A percentile compares a stretch with the other conserved stretches of the same genome.
These are phyloP conservation scores for Acanthamoeba comandoni DNA, from an alignment of 208 protist genomes.

Conservation along the genomic window DNA sequence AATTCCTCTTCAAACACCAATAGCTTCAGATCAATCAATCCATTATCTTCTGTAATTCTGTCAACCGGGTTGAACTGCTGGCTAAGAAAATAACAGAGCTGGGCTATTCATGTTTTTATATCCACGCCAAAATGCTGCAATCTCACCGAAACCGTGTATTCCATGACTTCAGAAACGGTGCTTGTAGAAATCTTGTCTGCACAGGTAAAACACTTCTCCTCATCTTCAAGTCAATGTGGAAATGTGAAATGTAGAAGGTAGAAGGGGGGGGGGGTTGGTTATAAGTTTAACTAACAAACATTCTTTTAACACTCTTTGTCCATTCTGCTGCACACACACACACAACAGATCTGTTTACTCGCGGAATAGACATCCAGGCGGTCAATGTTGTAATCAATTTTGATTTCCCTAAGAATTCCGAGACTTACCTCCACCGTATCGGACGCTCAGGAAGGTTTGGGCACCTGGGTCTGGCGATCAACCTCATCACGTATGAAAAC, in stretches of 20 bases:
- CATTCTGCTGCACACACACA: background rate
- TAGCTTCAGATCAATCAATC: constrained; percentile 99
- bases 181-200: constrained; percentile 98
- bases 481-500: constrained; percentile 97
- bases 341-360: constrained; percentile 96
- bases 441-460: constrained; percentile 94
- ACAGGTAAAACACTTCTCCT: constrained; percentile 87
- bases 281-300: no score
- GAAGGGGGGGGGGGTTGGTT: no score
- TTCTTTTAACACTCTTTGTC: background rate
- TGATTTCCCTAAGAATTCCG: constrained; percentile 98
- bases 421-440: constrained; percentile 96
- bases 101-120: constrained; percentile 98
- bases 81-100: constrained; percentile 99
- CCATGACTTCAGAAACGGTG: constrained; percentile 98
- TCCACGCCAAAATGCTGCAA: constrained; percentile 99
- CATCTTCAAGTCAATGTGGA: background rate
- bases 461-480: constrained; percentile 98
- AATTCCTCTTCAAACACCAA: background rate
- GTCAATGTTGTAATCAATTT: constrained; percentile 99
- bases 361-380: constrained; percentile 99
- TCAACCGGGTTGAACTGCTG: constrained; percentile 98
- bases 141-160: constrained; percentile 98
- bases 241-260: background rate
- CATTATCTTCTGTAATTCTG: constrained; percentile 99